These are phyloP conservation scores for Chlamydomonas incerta DNA, from an alignment of 139 green algal genomes.

Conservation along the genomic window DNA sequence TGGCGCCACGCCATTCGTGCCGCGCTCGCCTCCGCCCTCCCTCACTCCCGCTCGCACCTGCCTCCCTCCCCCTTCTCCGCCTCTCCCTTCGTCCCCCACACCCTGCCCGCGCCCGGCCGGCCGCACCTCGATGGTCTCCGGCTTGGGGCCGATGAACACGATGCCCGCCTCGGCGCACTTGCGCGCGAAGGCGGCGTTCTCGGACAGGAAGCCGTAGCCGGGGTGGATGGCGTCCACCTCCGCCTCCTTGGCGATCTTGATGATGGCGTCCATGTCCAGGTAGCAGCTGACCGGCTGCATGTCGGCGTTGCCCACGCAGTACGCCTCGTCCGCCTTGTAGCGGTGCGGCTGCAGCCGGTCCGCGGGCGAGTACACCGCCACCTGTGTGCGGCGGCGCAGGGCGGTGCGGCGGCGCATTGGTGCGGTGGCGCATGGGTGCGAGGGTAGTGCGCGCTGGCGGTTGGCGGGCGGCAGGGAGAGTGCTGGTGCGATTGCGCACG, in stretches of 20 bases:
- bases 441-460: too few relatives aligned
- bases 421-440: too few relatives aligned
- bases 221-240: conserved; percentile 94
- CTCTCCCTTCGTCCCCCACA: background rate
- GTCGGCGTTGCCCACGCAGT: conserved; percentile 75
- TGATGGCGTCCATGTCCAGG: conserved; percentile 84
- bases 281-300: conserved; percentile 87
- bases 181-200: conserved; percentile 90
- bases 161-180: conserved; percentile 91
- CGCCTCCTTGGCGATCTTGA: conserved; percentile 84
- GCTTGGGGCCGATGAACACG: conserved; percentile 87
- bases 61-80: background rate
- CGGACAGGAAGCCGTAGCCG: conserved; percentile 90
- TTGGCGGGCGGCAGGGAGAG: too few relatives aligned
- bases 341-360: conserved; percentile 92
- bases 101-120: background rate
- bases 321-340: conserved; percentile 96
- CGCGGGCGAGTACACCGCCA: conserved; percentile 91
- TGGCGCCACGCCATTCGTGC: too few relatives aligned
- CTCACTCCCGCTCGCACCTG: too few relatives aligned
- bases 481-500: too few relatives aligned
- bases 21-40: too few relatives aligned
- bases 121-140: conserved; percentile 86
- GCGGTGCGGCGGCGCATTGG: background rate
- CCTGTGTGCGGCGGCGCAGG: conserved; percentile 45